Evolutionary conservation across 371 early-diverging fungal genomes (phyloP).

Genomic region (Lichtheimia corymbifera): DNA sequence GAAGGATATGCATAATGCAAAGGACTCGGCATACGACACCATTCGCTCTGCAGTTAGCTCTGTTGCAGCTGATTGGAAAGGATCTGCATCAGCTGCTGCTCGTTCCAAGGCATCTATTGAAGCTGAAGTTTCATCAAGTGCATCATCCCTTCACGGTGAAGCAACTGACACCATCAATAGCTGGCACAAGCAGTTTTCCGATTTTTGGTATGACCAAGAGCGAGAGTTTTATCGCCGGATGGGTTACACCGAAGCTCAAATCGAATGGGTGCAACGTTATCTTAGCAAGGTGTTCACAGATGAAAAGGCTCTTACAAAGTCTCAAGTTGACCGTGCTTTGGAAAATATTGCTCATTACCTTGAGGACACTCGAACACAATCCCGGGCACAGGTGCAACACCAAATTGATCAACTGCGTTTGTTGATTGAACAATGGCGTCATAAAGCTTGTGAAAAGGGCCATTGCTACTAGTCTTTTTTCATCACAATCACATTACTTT

Average conservation of each 20-base stretch:
- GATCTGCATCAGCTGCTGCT: conserved; percentile 1
- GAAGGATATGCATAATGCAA: conserved; percentile 5
- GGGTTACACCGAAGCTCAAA: conserved; percentile 49
- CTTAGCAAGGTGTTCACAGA: conserved; percentile 30
- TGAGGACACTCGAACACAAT: conserved; percentile 34
- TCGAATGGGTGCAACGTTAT: conserved; percentile 42
- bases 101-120: not conserved
- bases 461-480: too few relatives aligned
- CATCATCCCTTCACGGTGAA: conserved; percentile 14
- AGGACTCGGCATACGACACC: conserved; percentile 28
- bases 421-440: conserved; percentile 33
- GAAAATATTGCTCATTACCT: conserved; percentile 35
- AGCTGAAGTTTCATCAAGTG: conserved; percentile 4
- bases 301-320: conserved; percentile 26
- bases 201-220: conserved; percentile 40
- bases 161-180: conserved; percentile 21
- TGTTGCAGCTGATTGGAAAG: conserved; percentile 12
- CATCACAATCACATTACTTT: too few relatives aligned
- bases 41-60: conserved; percentile 16
- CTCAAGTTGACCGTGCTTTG: conserved; percentile 28
- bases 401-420: conserved; percentile 36
- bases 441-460: not conserved
- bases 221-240: conserved; percentile 35
- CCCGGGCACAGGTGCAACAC: conserved; percentile 31
- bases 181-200: conserved; percentile 32